A percentile compares a stretch with the other conserved stretches of the same genome.
These are phyloP conservation scores for Erythrobasidium hasegawianum DNA, from an alignment of 1,284 basidiomycete species.

Conservation along the genomic window DNA sequence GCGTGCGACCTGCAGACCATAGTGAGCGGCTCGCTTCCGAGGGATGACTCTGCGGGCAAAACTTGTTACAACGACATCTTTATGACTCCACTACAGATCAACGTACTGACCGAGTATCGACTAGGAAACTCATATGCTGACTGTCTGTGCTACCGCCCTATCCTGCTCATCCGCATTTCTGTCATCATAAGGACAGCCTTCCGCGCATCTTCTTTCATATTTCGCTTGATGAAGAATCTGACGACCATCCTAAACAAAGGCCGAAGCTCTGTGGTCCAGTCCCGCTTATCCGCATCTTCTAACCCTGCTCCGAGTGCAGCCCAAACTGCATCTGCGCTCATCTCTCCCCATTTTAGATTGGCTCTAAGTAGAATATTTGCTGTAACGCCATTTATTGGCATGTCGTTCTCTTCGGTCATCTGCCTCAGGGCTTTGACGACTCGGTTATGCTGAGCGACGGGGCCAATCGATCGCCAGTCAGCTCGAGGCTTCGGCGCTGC, in stretches of 20 bases:
- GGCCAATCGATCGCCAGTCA: constrained; percentile 4
- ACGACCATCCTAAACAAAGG: constrained; percentile 10
- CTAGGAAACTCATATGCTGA: too few relatives aligned
- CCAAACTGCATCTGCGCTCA: constrained; percentile 23
- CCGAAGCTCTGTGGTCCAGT: constrained; percentile 9
- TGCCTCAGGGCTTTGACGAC: background rate
- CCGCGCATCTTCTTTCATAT: constrained; percentile 3
- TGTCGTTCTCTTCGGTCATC: background rate
- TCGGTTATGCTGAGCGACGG: background rate
- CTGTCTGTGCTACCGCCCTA: background rate
- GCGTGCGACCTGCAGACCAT: too few relatives aligned
- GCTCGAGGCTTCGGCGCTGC: background rate
- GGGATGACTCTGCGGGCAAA: too few relatives aligned
- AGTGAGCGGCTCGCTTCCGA: too few relatives aligned
- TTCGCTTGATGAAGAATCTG: constrained; percentile 6
- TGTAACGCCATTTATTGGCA: background rate
- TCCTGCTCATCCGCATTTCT: constrained; percentile 1
- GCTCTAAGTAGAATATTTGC: constrained; percentile 1
- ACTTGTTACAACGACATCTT: too few relatives aligned
- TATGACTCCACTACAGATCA: too few relatives aligned
- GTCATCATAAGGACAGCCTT: constrained; percentile 10
- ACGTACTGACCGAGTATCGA: too few relatives aligned
- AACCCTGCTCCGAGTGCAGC: background rate
- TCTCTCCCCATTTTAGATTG: constrained; percentile 15
- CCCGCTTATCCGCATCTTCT: background rate